These are phyloP conservation scores for Darksidea phi DNA, from an alignment of 495 filamentous ascomycete species.

Conservation along the genomic window DNA sequence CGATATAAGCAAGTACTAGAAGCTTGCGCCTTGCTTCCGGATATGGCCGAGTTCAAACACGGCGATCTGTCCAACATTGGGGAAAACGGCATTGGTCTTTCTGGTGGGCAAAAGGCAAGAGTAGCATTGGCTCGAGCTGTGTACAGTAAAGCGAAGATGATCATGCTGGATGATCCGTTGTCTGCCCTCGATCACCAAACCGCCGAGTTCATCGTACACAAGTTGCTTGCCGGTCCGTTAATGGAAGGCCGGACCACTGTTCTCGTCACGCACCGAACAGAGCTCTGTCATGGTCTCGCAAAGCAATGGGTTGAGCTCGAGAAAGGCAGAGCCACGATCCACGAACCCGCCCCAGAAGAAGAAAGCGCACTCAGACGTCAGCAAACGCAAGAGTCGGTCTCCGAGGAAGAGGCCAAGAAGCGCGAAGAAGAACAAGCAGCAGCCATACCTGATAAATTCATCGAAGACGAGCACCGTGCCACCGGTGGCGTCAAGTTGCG, in stretches of 20 bases:
- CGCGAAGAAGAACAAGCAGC: conserved; percentile 51
- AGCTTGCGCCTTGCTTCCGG: conserved; percentile 43
- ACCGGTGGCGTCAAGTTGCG: conserved; percentile 70
- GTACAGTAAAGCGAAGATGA: conserved; percentile 41
- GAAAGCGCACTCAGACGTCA: conserved; percentile 36
- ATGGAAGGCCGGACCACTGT: conserved; percentile 62
- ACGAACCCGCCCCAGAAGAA: conserved; percentile 43
- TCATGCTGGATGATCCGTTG: conserved; percentile 47
- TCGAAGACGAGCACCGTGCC: conserved; percentile 74
- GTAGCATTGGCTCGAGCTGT: conserved; percentile 46
- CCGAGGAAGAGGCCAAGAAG: conserved; percentile 37
- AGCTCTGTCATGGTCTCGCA: conserved; percentile 64
- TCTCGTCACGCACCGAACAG: conserved; percentile 76
- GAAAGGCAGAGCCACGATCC: conserved; percentile 53
- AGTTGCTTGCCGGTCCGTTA: conserved; percentile 64
- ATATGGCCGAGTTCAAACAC: conserved; percentile 44
- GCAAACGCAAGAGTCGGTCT: conserved; percentile 20
- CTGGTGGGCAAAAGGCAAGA: conserved; percentile 44
- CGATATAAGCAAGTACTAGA: conserved; percentile 52
- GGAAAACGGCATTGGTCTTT: conserved; percentile 46
- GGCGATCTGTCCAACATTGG: conserved; percentile 46
- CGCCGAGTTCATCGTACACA: conserved; percentile 67
- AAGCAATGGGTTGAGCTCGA: conserved; percentile 66
- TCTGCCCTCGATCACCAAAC: conserved; percentile 66
- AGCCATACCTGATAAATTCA: conserved; percentile 69